Evolutionary conservation across 345 rosid genomes (phyloP).

Genomic region (Lepidium sativum): DNA sequence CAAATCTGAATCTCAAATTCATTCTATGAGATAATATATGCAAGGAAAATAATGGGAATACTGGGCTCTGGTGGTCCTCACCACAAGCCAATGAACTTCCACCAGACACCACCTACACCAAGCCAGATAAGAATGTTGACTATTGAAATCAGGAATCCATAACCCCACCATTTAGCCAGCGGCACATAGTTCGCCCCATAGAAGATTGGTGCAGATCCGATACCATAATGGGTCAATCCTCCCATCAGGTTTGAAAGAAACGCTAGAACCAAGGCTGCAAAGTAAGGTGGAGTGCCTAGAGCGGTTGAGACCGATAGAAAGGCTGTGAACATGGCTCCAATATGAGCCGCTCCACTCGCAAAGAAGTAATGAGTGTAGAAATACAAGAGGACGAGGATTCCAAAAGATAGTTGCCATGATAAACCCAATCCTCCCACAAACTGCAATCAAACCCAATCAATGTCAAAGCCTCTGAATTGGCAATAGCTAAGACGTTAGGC

Average conservation of each 20-base stretch:
- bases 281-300: slow-evolving; percentile 82
- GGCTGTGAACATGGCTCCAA: slow-evolving; percentile 99
- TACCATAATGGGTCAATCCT: slow-evolving; percentile 96
- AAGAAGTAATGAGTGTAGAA: slow-evolving; percentile 99
- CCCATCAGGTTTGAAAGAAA: slow-evolving; percentile 99
- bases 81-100: slow-evolving; percentile 96
- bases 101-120: slow-evolving; percentile 93
- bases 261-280: slow-evolving; percentile 82
- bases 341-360: slow-evolving; percentile 98
- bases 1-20: slow-evolving; percentile 20
- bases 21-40: slow-evolving; percentile 1
- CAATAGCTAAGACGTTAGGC: not conserved
- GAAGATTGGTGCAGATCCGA: slow-evolving; percentile 95
- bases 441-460: slow-evolving; percentile 39
- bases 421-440: slow-evolving; percentile 97
- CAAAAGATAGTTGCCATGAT: slow-evolving; percentile 92
- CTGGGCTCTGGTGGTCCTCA: slow-evolving; percentile 19
- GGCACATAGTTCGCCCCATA: slow-evolving; percentile 97
- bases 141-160: slow-evolving; percentile 70
- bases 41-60: slow-evolving; percentile 3
- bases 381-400: slow-evolving; percentile 91
- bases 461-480: not conserved
- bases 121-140: slow-evolving; percentile 92
- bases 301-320: slow-evolving; percentile 95
- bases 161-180: slow-evolving; percentile 92